Evolutionary conservation across 306 rosid species (phyloP).

Genomic region (Oxytropis ochrocephala): DNA sequence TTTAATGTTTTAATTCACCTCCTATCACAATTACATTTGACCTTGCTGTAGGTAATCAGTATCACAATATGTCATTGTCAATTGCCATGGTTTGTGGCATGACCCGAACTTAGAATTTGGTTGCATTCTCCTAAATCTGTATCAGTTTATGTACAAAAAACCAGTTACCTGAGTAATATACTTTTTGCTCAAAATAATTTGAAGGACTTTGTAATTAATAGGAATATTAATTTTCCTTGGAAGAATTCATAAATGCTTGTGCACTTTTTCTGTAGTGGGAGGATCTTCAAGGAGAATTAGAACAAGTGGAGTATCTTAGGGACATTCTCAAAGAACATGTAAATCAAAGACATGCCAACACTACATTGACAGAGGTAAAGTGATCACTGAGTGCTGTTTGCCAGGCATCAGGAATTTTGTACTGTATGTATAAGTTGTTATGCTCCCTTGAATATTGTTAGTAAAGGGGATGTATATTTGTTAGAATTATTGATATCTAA

Average conservation of each 20-base stretch:
- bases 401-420: slow-evolving; percentile 1
- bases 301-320: slow-evolving; percentile 65
- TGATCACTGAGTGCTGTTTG: slow-evolving; percentile 11
- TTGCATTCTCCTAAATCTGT: not conserved
- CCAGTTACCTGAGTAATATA: not conserved
- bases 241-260: not conserved
- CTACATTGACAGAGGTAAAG: slow-evolving; percentile 20
- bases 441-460: not conserved
- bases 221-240: not conserved
- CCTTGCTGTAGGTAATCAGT: not conserved
- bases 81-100: not conserved
- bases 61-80: not conserved
- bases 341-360: slow-evolving; percentile 2
- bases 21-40: not conserved
- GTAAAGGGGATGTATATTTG: slow-evolving; percentile 16
- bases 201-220: not conserved
- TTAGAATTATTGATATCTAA: slow-evolving; percentile 7
- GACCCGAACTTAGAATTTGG: not conserved
- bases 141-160: not conserved
- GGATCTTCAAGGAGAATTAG: slow-evolving; percentile 61
- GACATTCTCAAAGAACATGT: slow-evolving; percentile 49
- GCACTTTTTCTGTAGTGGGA: slow-evolving; percentile 64
- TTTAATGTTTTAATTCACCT: not conserved
- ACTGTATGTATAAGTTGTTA: not conserved
- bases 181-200: slow-evolving; percentile 1